Percentiles rank a stretch among this genome's conserved stretches.
Evolutionary conservation across 1,284 basidiomycete species (phyloP).

Genomic region (Rhodotorula sp.): DNA sequence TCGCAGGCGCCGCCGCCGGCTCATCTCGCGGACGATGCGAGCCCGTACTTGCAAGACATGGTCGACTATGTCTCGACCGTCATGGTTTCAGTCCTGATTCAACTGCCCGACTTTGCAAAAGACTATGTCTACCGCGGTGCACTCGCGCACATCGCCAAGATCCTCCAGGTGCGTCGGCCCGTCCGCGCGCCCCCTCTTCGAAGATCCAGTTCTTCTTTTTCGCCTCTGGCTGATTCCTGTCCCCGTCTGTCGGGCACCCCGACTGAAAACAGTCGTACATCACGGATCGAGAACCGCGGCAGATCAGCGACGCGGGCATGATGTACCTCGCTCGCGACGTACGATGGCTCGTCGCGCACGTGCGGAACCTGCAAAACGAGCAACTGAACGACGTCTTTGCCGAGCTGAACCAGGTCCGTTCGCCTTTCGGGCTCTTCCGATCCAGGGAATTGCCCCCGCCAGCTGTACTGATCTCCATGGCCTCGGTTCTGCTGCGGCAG

Average conservation of each 20-base stretch:
- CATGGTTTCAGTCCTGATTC: conserved; percentile 86
- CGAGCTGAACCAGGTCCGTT: conserved; percentile 75
- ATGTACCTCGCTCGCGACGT: conserved; percentile 40
- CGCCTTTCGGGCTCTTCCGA: neutral
- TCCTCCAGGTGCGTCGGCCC: conserved; percentile 45
- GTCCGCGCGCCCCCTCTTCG: neutral
- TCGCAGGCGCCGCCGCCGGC: conserved; percentile 34
- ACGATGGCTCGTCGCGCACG: conserved; percentile 39
- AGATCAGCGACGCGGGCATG: conserved; percentile 78
- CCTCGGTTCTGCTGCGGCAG: conserved; percentile 52
- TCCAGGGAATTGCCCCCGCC: neutral
- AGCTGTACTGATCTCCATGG: no score
- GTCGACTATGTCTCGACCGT: conserved; percentile 95
- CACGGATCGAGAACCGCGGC: conserved; percentile 68
- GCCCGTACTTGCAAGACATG: conserved; percentile 90
- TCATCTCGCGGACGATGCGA: conserved; percentile 57
- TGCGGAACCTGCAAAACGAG: conserved; percentile 31
- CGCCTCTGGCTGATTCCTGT: no score
- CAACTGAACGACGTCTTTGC: conserved; percentile 72
- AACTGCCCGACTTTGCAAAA: conserved; percentile 70
- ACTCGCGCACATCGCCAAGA: conserved; percentile 77
- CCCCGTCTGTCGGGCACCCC: neutral
- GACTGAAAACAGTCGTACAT: conserved; percentile 65
- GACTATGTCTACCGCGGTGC: conserved; percentile 83
- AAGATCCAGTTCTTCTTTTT: neutral